Evolutionary conservation across 2,329 filamentous ascomycete species (phyloP), one percentile per base, ranked within the genome.

Genomic region (Emergomyces orientalis): DNA sequence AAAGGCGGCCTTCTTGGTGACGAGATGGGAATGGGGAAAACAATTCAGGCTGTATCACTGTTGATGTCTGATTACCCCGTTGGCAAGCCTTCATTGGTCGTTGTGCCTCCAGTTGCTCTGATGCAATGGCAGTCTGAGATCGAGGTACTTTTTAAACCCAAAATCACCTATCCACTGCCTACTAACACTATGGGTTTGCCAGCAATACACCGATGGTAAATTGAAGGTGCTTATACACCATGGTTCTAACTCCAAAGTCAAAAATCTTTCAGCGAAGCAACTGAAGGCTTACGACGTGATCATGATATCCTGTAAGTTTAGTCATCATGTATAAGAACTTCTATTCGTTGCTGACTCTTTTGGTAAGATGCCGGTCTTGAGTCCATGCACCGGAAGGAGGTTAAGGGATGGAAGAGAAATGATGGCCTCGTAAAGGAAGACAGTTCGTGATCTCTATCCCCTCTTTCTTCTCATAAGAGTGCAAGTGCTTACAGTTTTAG

Each of bases 1-100:
- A 90, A 87, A 71, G 94, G 94, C 22, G 94, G 94, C 17, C 81
- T 99, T 2, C 83, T 99, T 1, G 94, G 94, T 64, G 94, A 99
- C 69, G 94, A 99, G 76, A 99, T 99, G 94, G 94, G 94, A 7
- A 89, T 99, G 78, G 94, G 94, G 59, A 99, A 99, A 79, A 99
- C 94, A 0, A 97, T 99, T 59, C 94, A 99, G 76, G 93, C 94
- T 2, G 94, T 99, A 22, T 97, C 93, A 2, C 83, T 99, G 54
- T 91, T 99, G 75, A 97, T 97, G 94, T 97, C 93, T 0, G 92
- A 97, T 73, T 97, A 90, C 70, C 93, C 92, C 3, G 89, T 87
- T 27, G 88, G 88, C 68, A 79, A 88, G 62, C 93, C 94, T 1
- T 89, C 91, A 0, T 81, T 97, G 3, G 92, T 97, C 1, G 82